Conservation (phyloP, 1,139 yeast species). For the Pichia sp. region DNA sequence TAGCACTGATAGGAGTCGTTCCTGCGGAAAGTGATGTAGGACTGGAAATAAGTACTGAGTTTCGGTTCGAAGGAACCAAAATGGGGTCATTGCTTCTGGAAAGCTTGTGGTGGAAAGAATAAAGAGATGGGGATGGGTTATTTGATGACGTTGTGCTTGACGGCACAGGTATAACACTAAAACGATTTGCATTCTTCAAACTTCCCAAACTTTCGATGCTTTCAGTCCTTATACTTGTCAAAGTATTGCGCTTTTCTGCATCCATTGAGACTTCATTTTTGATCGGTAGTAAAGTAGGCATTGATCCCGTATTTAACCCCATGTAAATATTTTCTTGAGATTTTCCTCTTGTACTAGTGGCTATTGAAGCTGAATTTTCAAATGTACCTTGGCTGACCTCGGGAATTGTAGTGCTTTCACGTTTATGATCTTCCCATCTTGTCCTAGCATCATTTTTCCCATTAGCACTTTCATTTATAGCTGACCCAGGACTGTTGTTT, state of each 20-base stretch:
- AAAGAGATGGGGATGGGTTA: background rate
- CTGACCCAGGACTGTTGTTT: background rate
- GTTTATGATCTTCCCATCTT: constrained; percentile 1
- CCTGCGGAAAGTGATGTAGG: background rate
- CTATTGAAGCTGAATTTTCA: background rate
- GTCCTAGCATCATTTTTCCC: background rate
- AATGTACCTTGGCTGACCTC: background rate
- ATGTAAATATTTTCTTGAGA: background rate
- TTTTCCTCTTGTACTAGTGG: background rate
- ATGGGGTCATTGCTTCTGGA: constrained; percentile 9
- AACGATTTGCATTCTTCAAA: constrained; percentile 4
- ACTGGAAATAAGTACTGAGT: background rate
- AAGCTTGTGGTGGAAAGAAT: background rate
- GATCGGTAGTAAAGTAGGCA: background rate
- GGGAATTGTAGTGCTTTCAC: background rate
- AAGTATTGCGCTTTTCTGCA: background rate
- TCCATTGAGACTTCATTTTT: background rate
- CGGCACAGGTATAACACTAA: background rate
- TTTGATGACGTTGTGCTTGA: constrained; percentile 1
- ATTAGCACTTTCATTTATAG: background rate
- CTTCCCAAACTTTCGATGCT: constrained; percentile 10
- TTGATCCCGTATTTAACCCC: background rate
- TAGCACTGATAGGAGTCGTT: constrained; percentile 2
- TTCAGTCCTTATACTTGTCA: background rate
- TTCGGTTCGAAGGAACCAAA: constrained; percentile 1